Conservation (phyloP, 179 eudicot species). For the Beta macrorhiza region DNA sequence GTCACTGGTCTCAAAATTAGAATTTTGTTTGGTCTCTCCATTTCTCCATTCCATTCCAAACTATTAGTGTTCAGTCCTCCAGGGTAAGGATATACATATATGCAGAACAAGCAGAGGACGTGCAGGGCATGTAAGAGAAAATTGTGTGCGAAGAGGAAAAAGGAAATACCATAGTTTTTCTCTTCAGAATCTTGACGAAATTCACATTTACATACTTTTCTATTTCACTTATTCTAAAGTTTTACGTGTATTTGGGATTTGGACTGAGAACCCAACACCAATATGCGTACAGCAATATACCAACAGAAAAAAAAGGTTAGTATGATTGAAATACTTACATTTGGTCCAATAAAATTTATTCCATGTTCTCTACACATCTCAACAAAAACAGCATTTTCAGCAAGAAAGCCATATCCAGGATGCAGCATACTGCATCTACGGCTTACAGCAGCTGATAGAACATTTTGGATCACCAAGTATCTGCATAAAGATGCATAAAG, state of each 20-base stretch:
- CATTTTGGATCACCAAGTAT: slow-evolving; percentile 88
- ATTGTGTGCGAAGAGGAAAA: neutral
- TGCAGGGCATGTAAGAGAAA: neutral
- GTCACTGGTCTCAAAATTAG: neutral
- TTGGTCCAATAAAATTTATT: slow-evolving; percentile 94
- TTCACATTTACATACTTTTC: neutral
- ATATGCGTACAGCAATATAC: neutral
- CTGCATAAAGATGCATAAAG: slow-evolving; percentile 40
- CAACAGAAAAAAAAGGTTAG: slow-evolving; percentile 4
- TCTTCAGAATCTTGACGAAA: neutral
- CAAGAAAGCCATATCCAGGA: slow-evolving; percentile 98
- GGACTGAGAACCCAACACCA: neutral
- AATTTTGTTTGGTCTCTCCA: neutral
- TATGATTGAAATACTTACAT: slow-evolving; percentile 52
- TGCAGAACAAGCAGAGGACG: neutral
- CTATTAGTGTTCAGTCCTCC: neutral
- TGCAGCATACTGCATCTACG: slow-evolving; percentile 96
- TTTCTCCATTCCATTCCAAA: neutral
- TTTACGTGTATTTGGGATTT: neutral
- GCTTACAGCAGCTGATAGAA: slow-evolving; percentile 87
- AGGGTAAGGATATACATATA: neutral
- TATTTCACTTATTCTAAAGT: neutral
- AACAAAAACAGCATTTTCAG: slow-evolving; percentile 96
- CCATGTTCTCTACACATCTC: slow-evolving; percentile 96
- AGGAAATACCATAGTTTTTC: neutral